These are phyloP conservation scores for Smallanthus sonchifolius DNA, from an alignment of 129 eudicot species.

Conservation along the genomic window DNA sequence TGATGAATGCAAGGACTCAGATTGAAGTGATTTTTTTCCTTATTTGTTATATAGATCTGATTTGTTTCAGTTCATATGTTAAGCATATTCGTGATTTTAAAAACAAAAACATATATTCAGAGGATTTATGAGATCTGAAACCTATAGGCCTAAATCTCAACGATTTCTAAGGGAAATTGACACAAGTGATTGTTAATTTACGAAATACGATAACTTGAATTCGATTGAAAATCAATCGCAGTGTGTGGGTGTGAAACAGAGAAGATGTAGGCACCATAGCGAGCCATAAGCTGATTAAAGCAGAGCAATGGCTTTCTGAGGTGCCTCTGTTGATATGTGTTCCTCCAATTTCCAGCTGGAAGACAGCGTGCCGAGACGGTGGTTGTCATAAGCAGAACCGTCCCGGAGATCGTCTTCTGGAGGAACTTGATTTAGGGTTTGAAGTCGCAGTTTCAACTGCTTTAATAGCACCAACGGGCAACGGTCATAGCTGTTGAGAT, in stretches of 20 bases:
- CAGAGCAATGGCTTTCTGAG: conserved; percentile 55
- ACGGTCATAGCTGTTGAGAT: no score
- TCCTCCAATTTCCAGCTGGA: conserved; percentile 14
- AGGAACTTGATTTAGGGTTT: conserved; percentile 38
- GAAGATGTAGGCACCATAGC: conserved; percentile 52
- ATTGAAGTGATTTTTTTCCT: neutral
- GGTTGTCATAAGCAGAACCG: neutral
- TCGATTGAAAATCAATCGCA: neutral
- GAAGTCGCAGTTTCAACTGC: neutral
- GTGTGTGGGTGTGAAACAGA: neutral
- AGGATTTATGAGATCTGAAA: neutral
- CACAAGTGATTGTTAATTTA: neutral
- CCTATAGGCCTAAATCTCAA: neutral
- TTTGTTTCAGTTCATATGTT: conserved; percentile 2
- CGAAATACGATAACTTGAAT: neutral
- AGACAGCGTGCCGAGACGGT: conserved; percentile 21
- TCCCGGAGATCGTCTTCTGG: conserved; percentile 11
- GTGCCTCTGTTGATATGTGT: conserved; percentile 30
- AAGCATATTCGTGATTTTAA: neutral
- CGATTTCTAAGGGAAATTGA: neutral
- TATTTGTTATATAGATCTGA: neutral
- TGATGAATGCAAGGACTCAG: neutral
- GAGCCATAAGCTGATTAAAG: conserved; percentile 43
- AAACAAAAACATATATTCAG: neutral
- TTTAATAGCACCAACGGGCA: conserved; percentile 2